These are phyloP conservation scores for Rachicladosporium sp. DNA, from an alignment of 2,329 filamentous ascomycete species.

Conservation along the genomic window DNA sequence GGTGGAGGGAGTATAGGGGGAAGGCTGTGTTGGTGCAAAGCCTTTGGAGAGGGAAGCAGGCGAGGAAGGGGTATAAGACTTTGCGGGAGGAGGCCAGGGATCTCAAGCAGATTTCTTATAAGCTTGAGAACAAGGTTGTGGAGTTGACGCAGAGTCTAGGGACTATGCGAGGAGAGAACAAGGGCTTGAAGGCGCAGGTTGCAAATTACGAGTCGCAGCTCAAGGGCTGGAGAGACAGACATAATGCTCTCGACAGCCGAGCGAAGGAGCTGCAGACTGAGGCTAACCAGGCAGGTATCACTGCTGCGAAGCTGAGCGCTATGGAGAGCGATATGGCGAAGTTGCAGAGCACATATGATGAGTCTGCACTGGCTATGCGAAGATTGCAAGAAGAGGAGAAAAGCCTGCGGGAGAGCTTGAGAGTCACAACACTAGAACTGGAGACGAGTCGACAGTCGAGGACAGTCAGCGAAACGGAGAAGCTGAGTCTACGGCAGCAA, in stretches of 20 bases:
- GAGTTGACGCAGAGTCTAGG: slow-evolving; percentile 91
- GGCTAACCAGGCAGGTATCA: slow-evolving; percentile 94
- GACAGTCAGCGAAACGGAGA: slow-evolving; percentile 70
- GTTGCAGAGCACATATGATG: slow-evolving; percentile 76
- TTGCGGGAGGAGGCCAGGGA: slow-evolving; percentile 92
- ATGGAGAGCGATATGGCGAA: slow-evolving; percentile 96
- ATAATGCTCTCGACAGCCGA: slow-evolving; percentile 77
- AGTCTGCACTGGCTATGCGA: slow-evolving; percentile 82
- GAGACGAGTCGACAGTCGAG: slow-evolving; percentile 66
- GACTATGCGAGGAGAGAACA: slow-evolving; percentile 89
- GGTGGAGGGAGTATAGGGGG: slow-evolving; percentile 79
- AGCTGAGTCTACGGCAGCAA: slow-evolving; percentile 73
- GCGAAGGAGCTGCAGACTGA: slow-evolving; percentile 92
- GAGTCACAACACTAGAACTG: slow-evolving; percentile 66
- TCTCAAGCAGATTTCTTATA: slow-evolving; percentile 98
- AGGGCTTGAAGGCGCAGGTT: slow-evolving; percentile 71
- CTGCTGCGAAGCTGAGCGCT: slow-evolving; percentile 73
- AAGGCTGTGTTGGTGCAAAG: slow-evolving; percentile 86
- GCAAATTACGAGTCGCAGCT: slow-evolving; percentile 94
- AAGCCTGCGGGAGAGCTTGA: slow-evolving; percentile 69
- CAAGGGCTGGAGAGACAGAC: slow-evolving; percentile 87
- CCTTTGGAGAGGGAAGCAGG: slow-evolving; percentile 75
- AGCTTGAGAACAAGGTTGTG: slow-evolving; percentile 98
- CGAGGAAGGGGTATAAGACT: slow-evolving; percentile 76
- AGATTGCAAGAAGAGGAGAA: slow-evolving; percentile 90